Evolutionary conservation across 202 grass and related monocot genomes (phyloP), one percentile per base, ranked within the genome.

Genomic region (Musa balbisiana): DNA sequence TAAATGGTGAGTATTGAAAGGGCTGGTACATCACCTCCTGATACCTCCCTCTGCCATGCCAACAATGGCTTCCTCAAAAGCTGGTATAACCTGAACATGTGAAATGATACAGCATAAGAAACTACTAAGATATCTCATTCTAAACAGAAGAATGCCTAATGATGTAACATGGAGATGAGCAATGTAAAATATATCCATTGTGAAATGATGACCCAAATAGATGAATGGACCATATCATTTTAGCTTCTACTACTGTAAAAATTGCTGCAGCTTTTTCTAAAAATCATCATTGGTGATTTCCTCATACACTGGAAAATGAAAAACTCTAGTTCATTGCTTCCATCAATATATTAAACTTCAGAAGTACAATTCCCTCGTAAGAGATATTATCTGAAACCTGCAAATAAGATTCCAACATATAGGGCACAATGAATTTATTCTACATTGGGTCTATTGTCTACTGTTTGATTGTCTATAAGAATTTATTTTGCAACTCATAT

Each of bases 31-130:
- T 82, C 55, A 93, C 94, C 94, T 98, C 72, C 94, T 89, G 79
- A 98, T 73, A 75, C 90, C 90, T 58, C 94, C 88, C 29, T 79
- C 83, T 29, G 83, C 51, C 94, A 98, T 98, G 82, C 88, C 94
- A 78, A 27, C 68, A 67, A 93, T 83, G 68, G 94, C 94, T 84
- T 98, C 94, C 71, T 98, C 94, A 89, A 98, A 98, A 81, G 94
- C 94, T 78, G 94, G 94, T 91, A 98, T 98, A 54, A 98, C 90
- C 94, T 98, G 75, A 72, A 83, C 78, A 24, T 68, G 20, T 11
- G 43, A 73, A 78, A 77, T 49, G 49, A 10, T 81, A 64, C 58
- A 21, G 54, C 43, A 24, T 52, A 43, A n/a, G 51, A 51, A 52
- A 84, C 11, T 11, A 3, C 22, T 9, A 58, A 25, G 8, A 72